Evolutionary conservation across 1,139 yeast species (phyloP), one percentile per base, ranked within the genome.

Genomic region (Meyerozyma athensensis): DNA sequence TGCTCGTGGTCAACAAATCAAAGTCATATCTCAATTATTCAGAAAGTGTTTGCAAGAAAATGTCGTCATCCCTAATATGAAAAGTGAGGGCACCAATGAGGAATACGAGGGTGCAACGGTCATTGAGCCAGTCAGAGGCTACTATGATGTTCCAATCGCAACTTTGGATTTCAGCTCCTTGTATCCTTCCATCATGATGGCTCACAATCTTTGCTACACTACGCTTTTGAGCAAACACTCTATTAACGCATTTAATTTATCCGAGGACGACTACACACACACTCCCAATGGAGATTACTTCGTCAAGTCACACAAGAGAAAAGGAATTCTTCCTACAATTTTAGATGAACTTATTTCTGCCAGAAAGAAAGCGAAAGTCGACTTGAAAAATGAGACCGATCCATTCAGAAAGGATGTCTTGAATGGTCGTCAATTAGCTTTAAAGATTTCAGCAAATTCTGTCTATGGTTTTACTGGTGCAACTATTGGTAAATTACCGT

Each of bases 401-500:
- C 96, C 97, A 0, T 94, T 94, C 64, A 89, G 79, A 54, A 74
- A 87, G 47, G 95, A 90, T 50, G 97, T 94, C 28, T 73, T 94
- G 39, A 95, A 94, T 58, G 99, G 99, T 71, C 78, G 98, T 58
- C 99, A 94, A 62, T 69, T 94, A 50, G 99, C 99, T 0, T 70
- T 94, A 56, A 94, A 94, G 53, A 86, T 94, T 36, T 89, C 97
- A 4, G 99, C 99, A 4, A 94, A 94, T 58, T 92, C 98, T 2
- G 99, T 94, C 4, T 94, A 94, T 59, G 99, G 99, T 36, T 94
- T 94, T 60, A 94, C 99, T 0, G 99, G 99, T 63, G 99, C 99
- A 2, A 92, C 97, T 0, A 81, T 90, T 38, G 99, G 99, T 40
- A 92, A 92, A 53, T 72, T 94, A 39, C 99, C 99, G 0, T 94